Evolutionary conservation across 352 stramenopile genomes (phyloP).

Genomic region (Globisporangium parvum): DNA sequence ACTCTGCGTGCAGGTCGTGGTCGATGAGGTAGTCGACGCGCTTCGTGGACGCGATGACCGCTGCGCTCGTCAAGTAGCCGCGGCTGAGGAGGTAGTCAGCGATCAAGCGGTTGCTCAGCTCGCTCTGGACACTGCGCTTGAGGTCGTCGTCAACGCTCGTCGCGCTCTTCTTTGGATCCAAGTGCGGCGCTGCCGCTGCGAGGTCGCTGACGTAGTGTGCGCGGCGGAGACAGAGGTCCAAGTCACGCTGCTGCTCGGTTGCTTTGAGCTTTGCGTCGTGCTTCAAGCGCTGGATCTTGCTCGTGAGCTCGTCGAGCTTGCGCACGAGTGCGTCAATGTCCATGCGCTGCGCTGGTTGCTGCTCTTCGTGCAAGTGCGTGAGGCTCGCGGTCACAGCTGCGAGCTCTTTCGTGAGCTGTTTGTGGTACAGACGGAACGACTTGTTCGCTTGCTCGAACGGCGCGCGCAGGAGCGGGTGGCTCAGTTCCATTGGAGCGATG

Average conservation of each 20-base stretch:
- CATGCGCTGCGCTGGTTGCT: constrained; percentile 55
- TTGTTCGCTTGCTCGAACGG: constrained; percentile 74
- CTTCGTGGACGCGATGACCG: constrained; percentile 61
- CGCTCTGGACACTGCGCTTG: constrained; percentile 13
- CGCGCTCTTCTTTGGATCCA: constrained; percentile 9
- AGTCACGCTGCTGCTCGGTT: constrained; percentile 37
- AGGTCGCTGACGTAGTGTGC: constrained; percentile 36
- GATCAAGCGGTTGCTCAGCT: constrained; percentile 49
- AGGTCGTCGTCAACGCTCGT: constrained; percentile 11
- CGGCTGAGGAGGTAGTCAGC: constrained; percentile 70
- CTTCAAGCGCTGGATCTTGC: constrained; percentile 40
- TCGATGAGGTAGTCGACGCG: constrained; percentile 64
- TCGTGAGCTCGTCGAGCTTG: constrained; percentile 35
- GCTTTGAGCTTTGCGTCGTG: constrained; percentile 41
- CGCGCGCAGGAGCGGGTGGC: constrained; percentile 62
- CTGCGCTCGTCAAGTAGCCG: constrained; percentile 56
- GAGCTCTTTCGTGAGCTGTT: constrained; percentile 69
- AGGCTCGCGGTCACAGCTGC: constrained; percentile 37
- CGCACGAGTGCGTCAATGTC: constrained; percentile 51
- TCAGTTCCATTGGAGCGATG: constrained; percentile 41
- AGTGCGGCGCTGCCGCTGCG: constrained; percentile 17
- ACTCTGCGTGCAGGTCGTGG: constrained; percentile 50
- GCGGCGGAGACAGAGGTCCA: constrained; percentile 49
- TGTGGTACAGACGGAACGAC: constrained; percentile 75
- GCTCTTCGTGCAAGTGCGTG: constrained; percentile 39